Evolutionary conservation across 768 basidiomycete genomes (phyloP), one percentile per base, ranked within the genome.

Genomic region (Podaxis rugospora): DNA sequence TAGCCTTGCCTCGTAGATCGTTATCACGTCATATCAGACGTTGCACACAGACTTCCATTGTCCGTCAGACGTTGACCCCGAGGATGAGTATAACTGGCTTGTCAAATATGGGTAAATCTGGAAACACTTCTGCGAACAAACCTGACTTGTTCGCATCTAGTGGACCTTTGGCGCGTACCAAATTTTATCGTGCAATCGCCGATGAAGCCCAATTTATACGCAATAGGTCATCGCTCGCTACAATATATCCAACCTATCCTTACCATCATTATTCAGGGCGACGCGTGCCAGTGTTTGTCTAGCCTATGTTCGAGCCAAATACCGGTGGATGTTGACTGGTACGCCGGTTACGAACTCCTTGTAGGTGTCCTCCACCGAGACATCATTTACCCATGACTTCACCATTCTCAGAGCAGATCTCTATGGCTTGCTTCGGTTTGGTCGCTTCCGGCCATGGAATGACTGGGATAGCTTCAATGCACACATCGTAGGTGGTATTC

Each of bases 141-240:
- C 11, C 56, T 47, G 32, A 23, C 28, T 5, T 25, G 5, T n/a
- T 6, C 55, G 44, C 57, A 10, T 25, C 42, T 51, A 84, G 85
- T 23, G 92, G 91, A 2, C 71, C 85, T 2, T 72, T 93, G 13
- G 81, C 87, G 1, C 78, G 79, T 35, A 78, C 81, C 55, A 79
- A 78, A 28, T 94, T 87, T 76, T 88, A 82, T 66, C 82, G 91
- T 6, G 83, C 86, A 32, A 76, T 93, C 58, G 80, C 89, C 3
- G 92, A 94, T 65, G 92, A 94, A 69, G 88, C 89, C 0, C 90
- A 90, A 66, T 87, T 85, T 66, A 87, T 89, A 64, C 81, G 88
- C 25, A 90, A 89, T 65, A 78, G 87, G 81, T 82, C 36, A 32
- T 55, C 52, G 36, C 25, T 13, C 44, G 4, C 61, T 51, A 32